Conservation (phyloP, 306 rosid genomes). For the Heteromeles arbutifolia region DNA sequence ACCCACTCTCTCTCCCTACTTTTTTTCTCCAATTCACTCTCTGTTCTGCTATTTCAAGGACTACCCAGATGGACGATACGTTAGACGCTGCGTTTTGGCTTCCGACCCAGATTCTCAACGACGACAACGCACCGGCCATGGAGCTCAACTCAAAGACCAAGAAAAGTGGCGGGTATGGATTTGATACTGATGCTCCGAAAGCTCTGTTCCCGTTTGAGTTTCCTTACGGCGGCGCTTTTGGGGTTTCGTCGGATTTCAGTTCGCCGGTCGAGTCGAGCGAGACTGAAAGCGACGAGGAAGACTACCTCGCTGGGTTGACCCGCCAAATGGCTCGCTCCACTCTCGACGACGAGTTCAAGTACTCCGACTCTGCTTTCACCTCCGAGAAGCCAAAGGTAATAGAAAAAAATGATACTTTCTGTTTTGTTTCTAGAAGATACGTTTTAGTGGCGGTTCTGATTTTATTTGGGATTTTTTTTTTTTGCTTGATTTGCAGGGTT, state of each 20-base stretch:
- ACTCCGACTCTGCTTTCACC: not conserved
- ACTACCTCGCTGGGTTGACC: conserved; percentile 53
- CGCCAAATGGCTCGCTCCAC: conserved; percentile 48
- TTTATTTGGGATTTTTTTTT: not conserved
- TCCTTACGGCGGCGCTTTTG: conserved; percentile 24
- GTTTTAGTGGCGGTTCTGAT: not conserved
- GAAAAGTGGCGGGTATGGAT: not conserved
- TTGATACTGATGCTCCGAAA: not conserved
- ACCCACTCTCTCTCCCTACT: not conserved
- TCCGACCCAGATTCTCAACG: conserved; percentile 51
- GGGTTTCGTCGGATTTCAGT: conserved; percentile 30
- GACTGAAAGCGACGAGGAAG: conserved; percentile 76
- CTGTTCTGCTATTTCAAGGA: not conserved
- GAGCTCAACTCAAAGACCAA: not conserved
- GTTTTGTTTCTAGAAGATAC: not conserved
- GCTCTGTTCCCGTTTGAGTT: conserved; percentile 31
- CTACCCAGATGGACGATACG: conserved; percentile 36
- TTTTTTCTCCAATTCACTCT: not conserved
- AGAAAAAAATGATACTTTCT: not conserved
- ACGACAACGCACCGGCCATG: not conserved
- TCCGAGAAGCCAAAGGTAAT: conserved; percentile 35
- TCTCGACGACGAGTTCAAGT: conserved; percentile 20
- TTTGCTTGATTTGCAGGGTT: conserved; percentile 10
- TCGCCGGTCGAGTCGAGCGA: conserved; percentile 74
- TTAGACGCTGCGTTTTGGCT: conserved; percentile 73